Evolutionary conservation across 768 basidiomycete species (phyloP).

Genomic region (Amanita inopinata): DNA sequence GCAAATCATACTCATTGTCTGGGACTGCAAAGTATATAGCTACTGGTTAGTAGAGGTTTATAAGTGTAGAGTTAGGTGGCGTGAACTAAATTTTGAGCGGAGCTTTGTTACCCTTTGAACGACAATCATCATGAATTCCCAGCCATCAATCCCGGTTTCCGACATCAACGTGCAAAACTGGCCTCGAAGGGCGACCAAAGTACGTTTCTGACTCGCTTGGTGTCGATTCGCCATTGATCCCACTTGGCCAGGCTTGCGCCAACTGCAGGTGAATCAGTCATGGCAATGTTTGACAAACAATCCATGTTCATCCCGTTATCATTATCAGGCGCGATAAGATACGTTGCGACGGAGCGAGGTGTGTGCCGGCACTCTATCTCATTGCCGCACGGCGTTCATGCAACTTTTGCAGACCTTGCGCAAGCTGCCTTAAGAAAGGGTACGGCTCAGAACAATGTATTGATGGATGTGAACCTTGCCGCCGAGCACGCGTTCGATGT

Average conservation of each 20-base stretch:
- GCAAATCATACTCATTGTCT: slow-evolving; percentile 2
- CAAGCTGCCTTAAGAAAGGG: slow-evolving; percentile 46
- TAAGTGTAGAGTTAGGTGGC: background rate
- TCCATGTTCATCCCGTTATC: slow-evolving; percentile 11
- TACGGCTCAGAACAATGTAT: slow-evolving; percentile 42
- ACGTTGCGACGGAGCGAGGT: slow-evolving; percentile 49
- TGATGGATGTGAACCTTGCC: slow-evolving; percentile 53
- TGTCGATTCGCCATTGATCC: slow-evolving; percentile 7
- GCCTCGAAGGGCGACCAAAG: slow-evolving; percentile 46
- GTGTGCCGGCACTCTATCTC: slow-evolving; percentile 11
- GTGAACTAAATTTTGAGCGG: slow-evolving; percentile 23
- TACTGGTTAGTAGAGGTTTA: background rate
- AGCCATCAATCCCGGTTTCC: slow-evolving; percentile 37
- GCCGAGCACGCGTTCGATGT: slow-evolving; percentile 48
- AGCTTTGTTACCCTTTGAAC: slow-evolving; percentile 22
- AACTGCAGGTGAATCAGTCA: slow-evolving; percentile 40
- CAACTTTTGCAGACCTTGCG: slow-evolving; percentile 39
- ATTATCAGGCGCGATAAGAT: slow-evolving; percentile 48
- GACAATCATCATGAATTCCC: slow-evolving; percentile 30
- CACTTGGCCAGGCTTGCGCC: slow-evolving; percentile 39
- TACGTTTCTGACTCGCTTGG: slow-evolving; percentile 17
- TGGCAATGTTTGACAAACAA: slow-evolving; percentile 6
- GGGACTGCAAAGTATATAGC: too few relatives aligned
- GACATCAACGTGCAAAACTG: slow-evolving; percentile 37
- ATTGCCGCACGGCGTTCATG: slow-evolving; percentile 4